phyloP scores from a whole-genome alignment of 345 rosid species.

The Gossypium rotundifolium region DNA sequence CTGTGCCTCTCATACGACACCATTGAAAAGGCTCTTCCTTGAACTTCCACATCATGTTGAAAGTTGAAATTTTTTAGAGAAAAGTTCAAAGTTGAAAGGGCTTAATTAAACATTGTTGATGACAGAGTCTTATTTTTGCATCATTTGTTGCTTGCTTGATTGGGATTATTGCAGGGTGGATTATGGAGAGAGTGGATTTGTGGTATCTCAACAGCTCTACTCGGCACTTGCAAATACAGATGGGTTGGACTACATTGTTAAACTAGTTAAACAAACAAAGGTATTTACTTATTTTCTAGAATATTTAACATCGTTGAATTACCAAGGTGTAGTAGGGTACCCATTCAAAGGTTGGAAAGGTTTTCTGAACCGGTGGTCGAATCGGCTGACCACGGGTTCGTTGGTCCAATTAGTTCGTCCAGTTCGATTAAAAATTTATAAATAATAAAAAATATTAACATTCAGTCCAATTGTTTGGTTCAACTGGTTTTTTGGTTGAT shows the following conservation, averaged over 20 bases:
- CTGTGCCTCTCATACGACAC: too few species aligned
- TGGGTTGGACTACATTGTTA: slow-evolving; percentile 27
- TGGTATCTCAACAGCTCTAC: slow-evolving; percentile 20
- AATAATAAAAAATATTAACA: too few species aligned
- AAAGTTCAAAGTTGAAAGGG: too few species aligned
- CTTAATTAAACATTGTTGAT: not conserved
- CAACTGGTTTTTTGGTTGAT: too few species aligned
- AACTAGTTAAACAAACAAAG: not conserved
- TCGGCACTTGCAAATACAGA: slow-evolving; percentile 18
- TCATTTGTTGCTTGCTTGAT: not conserved
- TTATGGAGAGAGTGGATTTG: slow-evolving; percentile 16
- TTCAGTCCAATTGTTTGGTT: too few species aligned
- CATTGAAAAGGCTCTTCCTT: not conserved
- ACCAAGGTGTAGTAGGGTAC: not conserved
- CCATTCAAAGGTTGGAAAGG: too few species aligned
- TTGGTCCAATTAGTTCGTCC: too few species aligned
- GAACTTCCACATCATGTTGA: not conserved
- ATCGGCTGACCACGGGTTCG: too few species aligned
- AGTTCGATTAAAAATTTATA: too few species aligned
- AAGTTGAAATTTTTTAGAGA: not conserved
- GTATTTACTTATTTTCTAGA: not conserved
- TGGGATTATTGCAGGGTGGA: slow-evolving; percentile 15
- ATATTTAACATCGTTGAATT: not conserved
- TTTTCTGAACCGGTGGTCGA: too few species aligned
- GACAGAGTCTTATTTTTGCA: not conserved